Evolutionary conservation across 768 basidiomycete species (phyloP), one percentile per base, ranked within the genome.

Genomic region (Phanerodontia chrysosporium): DNA sequence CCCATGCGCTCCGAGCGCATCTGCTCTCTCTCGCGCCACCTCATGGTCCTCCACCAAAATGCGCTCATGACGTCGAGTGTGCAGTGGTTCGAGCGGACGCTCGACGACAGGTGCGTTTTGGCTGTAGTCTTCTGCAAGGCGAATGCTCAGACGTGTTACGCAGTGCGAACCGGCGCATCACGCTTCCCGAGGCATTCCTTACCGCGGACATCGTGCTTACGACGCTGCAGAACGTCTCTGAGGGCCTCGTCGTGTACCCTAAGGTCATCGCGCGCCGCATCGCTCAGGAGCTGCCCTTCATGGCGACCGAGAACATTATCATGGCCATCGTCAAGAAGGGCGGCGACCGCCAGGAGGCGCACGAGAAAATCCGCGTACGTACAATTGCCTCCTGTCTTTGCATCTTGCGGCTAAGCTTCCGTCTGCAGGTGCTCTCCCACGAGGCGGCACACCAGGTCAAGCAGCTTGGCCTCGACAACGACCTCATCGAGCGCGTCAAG

Each of bases 281-380:
- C 72, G 73, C 86, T 2, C 92, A 98, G 72, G 97, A 99, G 72
- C 81, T 99, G 32, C 97, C 97, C 0, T 98, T 98, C 82, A 98
- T 99, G 97, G 95, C 96, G 3, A 99, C 97, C 1, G 97, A 99
- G 74, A 99, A 99, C 73, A 83, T 99, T 74, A 98, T 98, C 75
- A 98, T 99, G 97, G 94, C 94, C 1, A 84, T 99, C 45, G 97
- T 98, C 62, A 97, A 92, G 74, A 85, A 83, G 51, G 93, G 93
- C 22, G 96, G 95, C 0, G 95, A 98, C 73, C 83, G 97, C 32
- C 97, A 98, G 71, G 94, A 93, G 74, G 93, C 93, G 8, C 97
- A 98, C 71, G 97, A 98, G 75, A 90, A 92, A 75, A 94, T 98
- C 69, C 79, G 96, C 59, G 90, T 90, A 62, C 60, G 78, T 75